Evolutionary conservation across 169 alveolate genomes (phyloP), one percentile per base, ranked within the genome.

Genomic region (Plasmodium reichenowi): DNA sequence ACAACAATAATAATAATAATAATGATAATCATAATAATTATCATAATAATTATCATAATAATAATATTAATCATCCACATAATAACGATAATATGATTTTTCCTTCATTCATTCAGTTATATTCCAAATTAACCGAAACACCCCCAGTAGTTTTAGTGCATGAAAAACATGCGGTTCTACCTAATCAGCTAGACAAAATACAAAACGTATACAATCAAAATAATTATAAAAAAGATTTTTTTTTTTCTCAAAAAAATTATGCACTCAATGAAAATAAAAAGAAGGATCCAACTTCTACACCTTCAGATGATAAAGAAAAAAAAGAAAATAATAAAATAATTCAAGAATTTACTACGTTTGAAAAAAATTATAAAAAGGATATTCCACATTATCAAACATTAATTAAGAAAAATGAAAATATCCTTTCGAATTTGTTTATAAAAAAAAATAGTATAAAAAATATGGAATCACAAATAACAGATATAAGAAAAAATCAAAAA

Each of bases 111-210:
- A 78, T 78, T 54, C 89, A 78, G 62, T 12, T 70, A n/a, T 64
- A 78, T 43, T 66, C 89, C 24, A n/a, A 78, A 38, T 13, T 67
- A 13, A 12, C 6, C 20, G 85, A 83, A 24, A 48, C 24, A 32
- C 91, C 86, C 12, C 91, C 91, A 6, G 91, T 59, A 0, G 58
- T 45, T 72, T 72, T 83, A 20, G 91, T 83, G 3, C 60, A 52
- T 50, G 66, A 58, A 43, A 83, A 83, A 24, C 91, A 83, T 60
- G 91, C 91, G 3, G 74, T 10, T 56, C 59, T 83, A 62, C 76
- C 68, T 12, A 59, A 83, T 58, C 91, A 83, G 17, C 43, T 83
- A 10, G 13, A 56, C 22, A 83, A 63, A 22, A 70, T 83, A 73
- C 86, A 83, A 32, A 56, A 83, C 70, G 32, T 60, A 50, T 83